A percentile compares a stretch with the other conserved stretches of the same genome.
Evolutionary conservation across 2,329 filamentous ascomycete species (phyloP).

Genomic region (Paraconiothyrium sp.): DNA sequence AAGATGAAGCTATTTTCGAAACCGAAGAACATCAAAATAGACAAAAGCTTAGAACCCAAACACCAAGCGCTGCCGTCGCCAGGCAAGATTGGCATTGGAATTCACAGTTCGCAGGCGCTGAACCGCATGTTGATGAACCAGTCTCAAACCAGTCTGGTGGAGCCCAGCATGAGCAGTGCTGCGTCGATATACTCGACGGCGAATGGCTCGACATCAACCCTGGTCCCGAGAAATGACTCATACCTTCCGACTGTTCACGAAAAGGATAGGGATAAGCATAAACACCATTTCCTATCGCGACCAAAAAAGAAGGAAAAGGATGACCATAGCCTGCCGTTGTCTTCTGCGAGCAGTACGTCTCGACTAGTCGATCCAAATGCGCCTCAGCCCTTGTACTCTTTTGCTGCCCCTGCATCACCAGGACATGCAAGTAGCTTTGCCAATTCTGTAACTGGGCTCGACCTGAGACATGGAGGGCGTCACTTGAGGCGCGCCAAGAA

Average conservation of each 20-base stretch:
- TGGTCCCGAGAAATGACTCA: conserved; percentile 66
- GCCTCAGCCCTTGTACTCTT: conserved; percentile 80
- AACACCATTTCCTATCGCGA: conserved; percentile 80
- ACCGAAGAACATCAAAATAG: conserved; percentile 76
- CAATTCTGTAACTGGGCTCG: conserved; percentile 83
- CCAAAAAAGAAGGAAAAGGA: conserved; percentile 80
- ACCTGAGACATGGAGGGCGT: conserved; percentile 79
- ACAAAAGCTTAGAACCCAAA: conserved; percentile 71
- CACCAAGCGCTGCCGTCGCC: conserved; percentile 77
- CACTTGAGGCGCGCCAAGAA: conserved; percentile 78
- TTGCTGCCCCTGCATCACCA: conserved; percentile 77
- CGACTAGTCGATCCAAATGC: conserved; percentile 78
- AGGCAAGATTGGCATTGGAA: conserved; percentile 69
- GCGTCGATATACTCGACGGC: conserved; percentile 75
- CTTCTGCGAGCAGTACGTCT: conserved; percentile 80
- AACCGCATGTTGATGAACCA: conserved; percentile 70
- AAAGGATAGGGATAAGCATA: conserved; percentile 76
- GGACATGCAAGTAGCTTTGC: conserved; percentile 74
- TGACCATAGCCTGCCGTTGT: conserved; percentile 74
- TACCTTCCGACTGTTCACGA: conserved; percentile 47
- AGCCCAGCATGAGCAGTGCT: conserved; percentile 62
- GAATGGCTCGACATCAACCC: conserved; percentile 81
- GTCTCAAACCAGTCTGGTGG: conserved; percentile 75
- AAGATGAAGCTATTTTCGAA: conserved; percentile 86
- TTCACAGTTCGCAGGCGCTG: conserved; percentile 69